Evolutionary conservation across 2,329 filamentous ascomycete species (phyloP), one percentile per base, ranked within the genome.

Genomic region (Zymoseptoria passerinii): DNA sequence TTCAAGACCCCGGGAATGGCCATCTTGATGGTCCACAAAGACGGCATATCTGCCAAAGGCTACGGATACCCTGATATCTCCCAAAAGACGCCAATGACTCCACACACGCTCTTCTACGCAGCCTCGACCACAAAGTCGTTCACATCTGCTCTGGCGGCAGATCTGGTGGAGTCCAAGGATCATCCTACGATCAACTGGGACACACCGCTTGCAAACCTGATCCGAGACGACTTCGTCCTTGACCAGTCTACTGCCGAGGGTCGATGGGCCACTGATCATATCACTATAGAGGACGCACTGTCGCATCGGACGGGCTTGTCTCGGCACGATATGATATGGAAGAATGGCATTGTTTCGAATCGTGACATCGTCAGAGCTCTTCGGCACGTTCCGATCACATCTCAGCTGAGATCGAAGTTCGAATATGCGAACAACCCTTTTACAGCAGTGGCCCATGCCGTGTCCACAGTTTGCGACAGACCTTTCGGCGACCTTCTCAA

Each of bases 371-470:
- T 75, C 16, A 70, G 72, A 27, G 70, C 67, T 35, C 64, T 83
- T 55, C 74, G 77, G 3, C 65, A 80, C 63, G 69, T 61, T 1
- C 57, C 74, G 72, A 1, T 77, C 44, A 75, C 69, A 7, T 68
- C 70, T 5, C 62, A 74, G 28, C 68, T 78, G 18, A 73, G 79
- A 10, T 75, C 74, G 0, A 69, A 64, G 9, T 80, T 67, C 53
- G 74, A 79, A 61, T 83, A 83, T 68, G 77, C 74, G 71, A 83
- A 83, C 64, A 68, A 79, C 20, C 79, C 82, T 76, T 83, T 73
- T 65, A 74, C 76, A 40, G 75, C 75, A 0, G 75, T 77, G 0
- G 70, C 75, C n/a, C 74, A 81, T 64, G 70, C 73, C 2, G 65
- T 81, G 7, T 74, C 82, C 66, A 74, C 69, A 1, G 65, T 79